Base-by-base conservation (phyloP, 1,284 basidiomycete genomes). In the Volvariella volvacea region DNA sequence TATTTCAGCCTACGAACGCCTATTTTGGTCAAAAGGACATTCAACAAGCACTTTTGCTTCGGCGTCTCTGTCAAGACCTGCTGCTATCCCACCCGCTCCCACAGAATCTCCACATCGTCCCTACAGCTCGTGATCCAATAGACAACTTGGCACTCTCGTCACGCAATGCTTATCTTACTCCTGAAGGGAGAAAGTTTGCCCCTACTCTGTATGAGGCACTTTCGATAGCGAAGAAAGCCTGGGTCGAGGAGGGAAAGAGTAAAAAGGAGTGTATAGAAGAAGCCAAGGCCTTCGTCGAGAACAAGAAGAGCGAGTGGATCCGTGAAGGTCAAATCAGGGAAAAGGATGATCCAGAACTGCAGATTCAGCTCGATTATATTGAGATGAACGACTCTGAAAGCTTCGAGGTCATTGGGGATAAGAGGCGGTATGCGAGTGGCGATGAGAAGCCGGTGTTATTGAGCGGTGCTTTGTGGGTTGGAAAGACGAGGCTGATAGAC, bases 11-110 rank as follows among this genome's bases (percentile, higher is more conserved):
- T 2, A 90, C 90, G 43, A 79, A 82, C 46, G 83, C 90, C 17
- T 99, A 98, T 64, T 97, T 99, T 57, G 95, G 96, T 0, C 95
- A 98, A 64, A 99, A 99, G 63, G 95, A 99, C 59, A 97, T 99
- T 45, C 95, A 99, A 61, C 95, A 99, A 61, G 91, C 88, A 0
- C 66, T 98, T 6, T 66, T 99, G 16, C 74, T 99, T 17, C 83
- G 87, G 37, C 82, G 88, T n/a, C 74, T 99, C 62, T 78, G 80
- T 42, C 69, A 74, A 22, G 95, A 99, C 61, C 73, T 98, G 1
- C 77, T 95, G 15, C 66, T 93, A 12, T 66, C 86, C 4, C 76
- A 91, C 57, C 95, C 91, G 0, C 69, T 77, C 8, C 66, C 83
- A 0, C 66, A 78, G 32, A 79, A 80, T 55, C 65, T 91, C 12